Base-by-base conservation (phyloP, 2,329 filamentous ascomycete genomes). In the Aspergillus novofumigatus region DNA sequence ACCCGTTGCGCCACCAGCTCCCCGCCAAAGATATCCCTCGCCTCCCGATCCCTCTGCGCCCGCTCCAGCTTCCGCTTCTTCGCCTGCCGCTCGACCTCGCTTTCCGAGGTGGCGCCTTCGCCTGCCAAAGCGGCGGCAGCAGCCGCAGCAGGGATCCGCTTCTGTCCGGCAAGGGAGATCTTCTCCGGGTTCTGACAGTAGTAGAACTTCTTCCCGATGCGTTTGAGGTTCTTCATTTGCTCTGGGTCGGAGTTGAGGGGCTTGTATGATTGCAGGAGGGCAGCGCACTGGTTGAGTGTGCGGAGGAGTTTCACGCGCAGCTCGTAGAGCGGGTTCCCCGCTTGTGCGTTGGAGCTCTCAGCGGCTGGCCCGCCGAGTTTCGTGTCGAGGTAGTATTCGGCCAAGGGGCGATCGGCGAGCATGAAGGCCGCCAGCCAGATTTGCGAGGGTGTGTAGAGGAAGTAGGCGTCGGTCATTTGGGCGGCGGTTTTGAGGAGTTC, bases 391-490 rank as follows among this genome's bases (percentile, higher is more conserved):
- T 79, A 80, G 59, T 75, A 77, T 54, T 76, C 69, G 1, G 73
- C 71, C 4, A 80, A 66, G 2, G 76, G 75, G 26, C 68, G 65
- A 69, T 97, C 93, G 0, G 87, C 90, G 52, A 95, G 82, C 14
- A 88, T 80, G 28, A 97, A 76, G 0, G 92, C 86, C 0, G 91
- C 88, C 58, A 97, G 82, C 86, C 92, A 92, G 71, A 97, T 96
- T 73, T 99, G 94, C 25, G 90, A 89, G 0, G 94, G 94, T 0
- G 93, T 93, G 76, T 90, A 97, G 74, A 96, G 88, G 76, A 97
- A 97, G 77, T 97, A 97, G n/a, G 86, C 92, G 67, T 99, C 94
- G 26, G 93, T 96, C 59, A 97, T 82, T 52, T 96, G 79, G 0
- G 92, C 90, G 56, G 90, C 89, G 54, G 86, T 88, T 69, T 91